Base-by-base conservation (phyloP, 192 early-diverging fungal species). In the Backusella morwellensis region DNA sequence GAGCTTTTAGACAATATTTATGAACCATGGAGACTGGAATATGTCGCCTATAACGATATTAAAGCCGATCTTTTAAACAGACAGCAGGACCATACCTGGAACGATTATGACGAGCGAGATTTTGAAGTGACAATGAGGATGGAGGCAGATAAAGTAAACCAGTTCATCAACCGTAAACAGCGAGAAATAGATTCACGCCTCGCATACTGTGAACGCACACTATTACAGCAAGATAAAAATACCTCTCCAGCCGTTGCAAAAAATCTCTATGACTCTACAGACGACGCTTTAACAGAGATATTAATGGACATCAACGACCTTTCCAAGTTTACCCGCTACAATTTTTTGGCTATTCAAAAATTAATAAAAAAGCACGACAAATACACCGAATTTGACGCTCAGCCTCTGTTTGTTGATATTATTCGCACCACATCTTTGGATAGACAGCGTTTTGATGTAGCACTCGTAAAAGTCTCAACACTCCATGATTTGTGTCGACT, bases 351-450 rank as follows among this genome's bases (percentile, higher is more conserved):
- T 40, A 95, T 97, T 80, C 83, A 87, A 85, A 96, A 97, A 80
- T 90, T 96, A 74, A 82, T 96, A 44, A 95, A 97, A 81, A 96
- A 96, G 83, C 96, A 93, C 76, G 94, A 95, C 84, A 96, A 96
- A 76, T 90, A 95, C 12, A 94, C 93, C 9, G 77, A 83, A 14
- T 88, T 86, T 52, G 74, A 82, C n/a, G 40, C 63, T 19, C 80
- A 78, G 11, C 72, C 34, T 47, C 42, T 78, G 17, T 72, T 82
- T 54, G 80, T 82, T 8, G 74, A 72, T 15, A 75, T 75, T 41
- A 68, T 77, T 17, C 73, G 77, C 29, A 52, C 52, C 5, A 71
- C 70, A 29, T 42, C 77, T 3, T 40, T 82, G 7, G 91, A 94
- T 80, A 87, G 94, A 70, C 91, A 95, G 76, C 94, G 94, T 83